Evolutionary conservation across 1,284 basidiomycete species (phyloP), one percentile per base, ranked within the genome.

Genomic region (Puccinia coronata): DNA sequence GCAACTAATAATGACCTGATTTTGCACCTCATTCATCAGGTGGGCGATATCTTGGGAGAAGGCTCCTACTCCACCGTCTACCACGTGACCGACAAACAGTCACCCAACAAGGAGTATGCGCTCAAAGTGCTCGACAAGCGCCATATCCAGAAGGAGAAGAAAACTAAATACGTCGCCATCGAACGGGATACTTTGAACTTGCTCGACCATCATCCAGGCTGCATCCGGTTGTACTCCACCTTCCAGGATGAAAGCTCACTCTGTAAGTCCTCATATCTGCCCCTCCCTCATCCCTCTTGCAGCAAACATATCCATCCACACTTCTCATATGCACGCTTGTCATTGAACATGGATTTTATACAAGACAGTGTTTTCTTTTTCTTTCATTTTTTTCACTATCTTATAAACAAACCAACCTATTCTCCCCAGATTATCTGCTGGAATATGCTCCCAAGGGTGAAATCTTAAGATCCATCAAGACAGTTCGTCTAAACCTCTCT

Each of bases 391-490:
- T n/a, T 14, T 70, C 41, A 41, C n/a, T 39, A 47, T 39, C 43
- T 63, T 28, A 53, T 53, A 5, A 53, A 31, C 12, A 59, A 25
- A 25, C n/a, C 51, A 47, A 39, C 72, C 59, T 51, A 4, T 70
- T 20, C 25, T 2, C 18, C 28, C 23, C 84, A 96, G 95, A 94
- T 87, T 97, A 96, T 84, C 94, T 96, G 0, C 89, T 97, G 82
- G 95, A 97, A 86, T 88, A 95, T 20, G 94, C 93, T 0, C 88
- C 89, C n/a, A 95, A 96, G 85, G 95, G 95, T 51, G 95, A 97
- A 86, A 89, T 98, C 84, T 91, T 96, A 82, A 89, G 90, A 0
- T 88, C 91, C 82, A 92, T 97, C 85, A 91, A 91, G 20, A 85
- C 87, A 83, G 76, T 79, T 39, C 25, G 74, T 77, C 39, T 41